Evolutionary conservation across 441 rosid genomes (phyloP).

Genomic region (Metrosideros polymorpha): DNA sequence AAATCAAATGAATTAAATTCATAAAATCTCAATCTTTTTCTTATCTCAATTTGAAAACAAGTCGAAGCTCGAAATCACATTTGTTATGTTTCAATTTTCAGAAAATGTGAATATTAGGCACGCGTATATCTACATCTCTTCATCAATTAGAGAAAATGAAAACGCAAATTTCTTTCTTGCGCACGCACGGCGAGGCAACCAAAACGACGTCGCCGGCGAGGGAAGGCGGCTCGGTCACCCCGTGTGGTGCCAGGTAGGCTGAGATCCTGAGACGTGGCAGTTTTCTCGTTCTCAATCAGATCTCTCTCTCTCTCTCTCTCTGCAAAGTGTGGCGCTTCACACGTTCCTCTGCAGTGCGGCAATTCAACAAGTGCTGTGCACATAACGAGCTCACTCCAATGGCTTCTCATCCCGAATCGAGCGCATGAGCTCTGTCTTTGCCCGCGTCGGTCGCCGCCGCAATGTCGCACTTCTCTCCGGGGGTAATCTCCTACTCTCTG

Average conservation of each 20-base stretch:
- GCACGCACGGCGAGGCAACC: neutral
- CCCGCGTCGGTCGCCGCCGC: constrained; percentile 44
- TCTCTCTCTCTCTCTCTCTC: neutral
- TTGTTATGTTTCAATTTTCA: neutral
- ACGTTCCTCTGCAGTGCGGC: neutral
- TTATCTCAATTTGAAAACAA: no score
- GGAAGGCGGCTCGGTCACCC: neutral
- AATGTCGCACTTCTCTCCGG: constrained; percentile 18
- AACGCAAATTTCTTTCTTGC: neutral
- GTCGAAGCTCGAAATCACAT: no score
- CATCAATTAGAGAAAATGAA: neutral
- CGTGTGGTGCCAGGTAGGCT: neutral
- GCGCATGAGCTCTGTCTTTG: constrained; percentile 61
- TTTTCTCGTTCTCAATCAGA: neutral
- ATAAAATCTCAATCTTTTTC: no score
- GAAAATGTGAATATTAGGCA: no score
- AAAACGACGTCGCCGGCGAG: neutral
- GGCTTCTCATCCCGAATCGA: constrained; percentile 1
- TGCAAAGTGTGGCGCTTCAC: neutral
- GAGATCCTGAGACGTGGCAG: neutral
- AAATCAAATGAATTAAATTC: no score
- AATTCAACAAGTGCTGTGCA: constrained; percentile 27
- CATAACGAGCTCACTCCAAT: neutral
- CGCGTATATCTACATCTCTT: neutral
- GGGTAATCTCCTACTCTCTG: constrained; percentile 14